Evolutionary conservation across 2,329 filamentous ascomycete genomes (phyloP).

Genomic region (Sphaerulina musiva): DNA sequence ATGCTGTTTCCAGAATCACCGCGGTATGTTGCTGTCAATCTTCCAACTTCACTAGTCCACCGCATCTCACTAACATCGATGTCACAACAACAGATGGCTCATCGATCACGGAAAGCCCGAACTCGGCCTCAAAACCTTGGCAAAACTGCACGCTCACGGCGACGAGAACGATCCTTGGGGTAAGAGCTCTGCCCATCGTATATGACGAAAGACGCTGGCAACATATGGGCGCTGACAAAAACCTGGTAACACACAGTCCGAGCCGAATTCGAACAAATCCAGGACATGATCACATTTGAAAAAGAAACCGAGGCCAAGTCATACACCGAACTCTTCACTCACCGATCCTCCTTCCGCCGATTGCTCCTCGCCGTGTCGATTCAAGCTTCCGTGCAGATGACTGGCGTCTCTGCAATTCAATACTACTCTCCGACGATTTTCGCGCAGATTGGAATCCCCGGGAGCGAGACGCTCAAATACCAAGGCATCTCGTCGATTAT

Average conservation of each 20-base stretch:
- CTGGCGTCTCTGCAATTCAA: constrained; percentile 66
- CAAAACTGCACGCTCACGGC: constrained; percentile 63
- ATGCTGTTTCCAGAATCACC: constrained; percentile 62
- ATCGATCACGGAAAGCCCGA: constrained; percentile 64
- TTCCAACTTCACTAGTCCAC: neutral
- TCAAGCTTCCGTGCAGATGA: constrained; percentile 70
- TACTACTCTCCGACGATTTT: constrained; percentile 57
- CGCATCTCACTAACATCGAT: constrained; percentile 20
- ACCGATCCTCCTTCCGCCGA: constrained; percentile 61
- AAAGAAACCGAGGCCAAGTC: constrained; percentile 63
- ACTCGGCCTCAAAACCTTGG: constrained; percentile 60
- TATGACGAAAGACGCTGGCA: too few relatives aligned
- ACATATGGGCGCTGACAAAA: too few relatives aligned
- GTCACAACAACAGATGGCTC: constrained; percentile 52
- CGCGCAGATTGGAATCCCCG: constrained; percentile 60
- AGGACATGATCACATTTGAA: constrained; percentile 58
- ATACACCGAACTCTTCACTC: constrained; percentile 61
- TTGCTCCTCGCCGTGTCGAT: constrained; percentile 60
- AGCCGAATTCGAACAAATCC: constrained; percentile 66
- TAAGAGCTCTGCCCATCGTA: constrained; percentile 18
- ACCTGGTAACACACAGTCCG: constrained; percentile 15
- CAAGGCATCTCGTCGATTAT: constrained; percentile 69
- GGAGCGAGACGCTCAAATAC: constrained; percentile 62
- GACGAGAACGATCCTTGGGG: constrained; percentile 62
- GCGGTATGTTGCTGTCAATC: constrained; percentile 11